Evolutionary conservation across 1,284 basidiomycete genomes (phyloP).

Genomic region (Taiwanofungus camphoratus): DNA sequence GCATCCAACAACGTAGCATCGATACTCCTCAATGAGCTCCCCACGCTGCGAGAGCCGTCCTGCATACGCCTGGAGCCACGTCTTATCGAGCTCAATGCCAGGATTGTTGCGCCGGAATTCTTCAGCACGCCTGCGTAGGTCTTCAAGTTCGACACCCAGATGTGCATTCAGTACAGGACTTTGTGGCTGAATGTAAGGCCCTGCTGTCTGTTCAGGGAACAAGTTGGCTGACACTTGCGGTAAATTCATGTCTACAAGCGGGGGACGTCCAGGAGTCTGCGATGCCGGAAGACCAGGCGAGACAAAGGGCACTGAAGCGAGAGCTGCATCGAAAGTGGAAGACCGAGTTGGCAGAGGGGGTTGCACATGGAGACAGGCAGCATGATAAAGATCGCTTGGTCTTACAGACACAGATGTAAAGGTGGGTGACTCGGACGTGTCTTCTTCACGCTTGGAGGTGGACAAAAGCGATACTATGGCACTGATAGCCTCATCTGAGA

Average conservation of each 20-base stretch:
- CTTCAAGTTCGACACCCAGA: constrained; percentile 46
- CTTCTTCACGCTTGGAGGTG: constrained; percentile 11
- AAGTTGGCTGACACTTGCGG: neutral
- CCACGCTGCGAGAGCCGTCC: constrained; percentile 55
- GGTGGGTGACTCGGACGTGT: neutral
- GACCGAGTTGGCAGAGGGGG: neutral
- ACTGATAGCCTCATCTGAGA: constrained; percentile 21
- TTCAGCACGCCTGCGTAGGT: constrained; percentile 48
- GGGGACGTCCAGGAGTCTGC: neutral
- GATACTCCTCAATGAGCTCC: constrained; percentile 50
- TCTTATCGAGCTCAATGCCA: constrained; percentile 50
- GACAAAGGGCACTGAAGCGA: neutral
- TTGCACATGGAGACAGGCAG: neutral
- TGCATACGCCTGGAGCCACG: constrained; percentile 58
- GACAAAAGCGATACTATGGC: constrained; percentile 25
- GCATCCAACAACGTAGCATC: constrained; percentile 61
- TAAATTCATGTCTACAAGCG: neutral
- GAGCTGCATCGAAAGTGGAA: neutral
- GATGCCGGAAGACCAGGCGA: neutral
- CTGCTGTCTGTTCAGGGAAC: neutral
- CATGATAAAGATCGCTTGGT: neutral
- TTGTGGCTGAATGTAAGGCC: constrained; percentile 5
- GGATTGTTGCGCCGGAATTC: constrained; percentile 46
- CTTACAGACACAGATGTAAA: neutral
- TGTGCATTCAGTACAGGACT: constrained; percentile 41